Evolutionary conservation across 306 rosid species (phyloP).

Genomic region (Psophocarpus tetragonolobus): DNA sequence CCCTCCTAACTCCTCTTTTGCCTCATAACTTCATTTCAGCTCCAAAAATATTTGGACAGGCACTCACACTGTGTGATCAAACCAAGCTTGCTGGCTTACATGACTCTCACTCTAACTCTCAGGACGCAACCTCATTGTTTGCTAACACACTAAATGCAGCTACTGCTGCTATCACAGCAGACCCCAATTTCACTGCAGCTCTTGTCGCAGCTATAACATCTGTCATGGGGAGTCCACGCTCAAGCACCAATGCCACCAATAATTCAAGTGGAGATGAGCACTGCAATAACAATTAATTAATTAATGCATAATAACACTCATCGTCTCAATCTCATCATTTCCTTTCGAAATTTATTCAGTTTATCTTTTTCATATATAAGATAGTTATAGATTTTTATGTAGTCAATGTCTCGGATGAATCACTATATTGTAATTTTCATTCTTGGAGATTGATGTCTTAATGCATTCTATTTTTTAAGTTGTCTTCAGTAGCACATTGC

Average conservation of each 20-base stretch:
- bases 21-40: constrained; percentile 17
- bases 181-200: constrained; percentile 65
- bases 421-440: not conserved
- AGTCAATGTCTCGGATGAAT: not conserved
- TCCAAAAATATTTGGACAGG: constrained; percentile 25
- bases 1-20: constrained; percentile 27
- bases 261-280: constrained; percentile 20
- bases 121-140: constrained; percentile 28
- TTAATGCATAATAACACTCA: constrained; percentile 19
- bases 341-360: not conserved
- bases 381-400: not conserved
- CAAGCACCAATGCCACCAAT: constrained; percentile 25
- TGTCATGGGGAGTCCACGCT: constrained; percentile 45
- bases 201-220: constrained; percentile 64
- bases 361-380: not conserved
- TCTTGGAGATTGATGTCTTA: not conserved
- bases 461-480: not conserved
- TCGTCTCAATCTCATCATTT: not conserved
- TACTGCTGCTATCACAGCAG: constrained; percentile 56
- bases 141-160: constrained; percentile 53
- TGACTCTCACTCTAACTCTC: constrained; percentile 39
- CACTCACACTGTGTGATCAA: constrained; percentile 29
- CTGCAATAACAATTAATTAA: too few relatives aligned
- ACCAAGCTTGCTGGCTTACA: constrained; percentile 20
- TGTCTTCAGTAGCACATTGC: not conserved